Evolutionary conservation across 495 filamentous ascomycete species (phyloP), one percentile per base, ranked within the genome.

Genomic region (Penicillium coprophilum): DNA sequence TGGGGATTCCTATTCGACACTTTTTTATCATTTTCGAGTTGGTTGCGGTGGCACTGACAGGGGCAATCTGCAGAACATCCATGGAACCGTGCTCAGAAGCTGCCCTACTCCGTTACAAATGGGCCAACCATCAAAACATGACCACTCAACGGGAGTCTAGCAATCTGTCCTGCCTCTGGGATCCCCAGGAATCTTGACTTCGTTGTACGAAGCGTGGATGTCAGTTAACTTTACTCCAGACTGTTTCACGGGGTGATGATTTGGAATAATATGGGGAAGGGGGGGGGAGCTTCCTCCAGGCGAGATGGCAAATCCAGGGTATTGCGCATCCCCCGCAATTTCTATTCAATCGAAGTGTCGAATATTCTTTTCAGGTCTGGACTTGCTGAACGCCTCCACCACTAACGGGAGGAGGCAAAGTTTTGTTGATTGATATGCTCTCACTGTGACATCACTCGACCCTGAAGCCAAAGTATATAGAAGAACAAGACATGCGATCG

Each of bases 361-460:
- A 54, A 54, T 46, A 12, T 39, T 54, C 41, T 10, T 20, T 46
- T 38, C 27, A 12, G 9, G 21, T 38, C 8, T 27, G 21, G 19
- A 20, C 15, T 24, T 15, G n/a, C 5, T 10, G 13, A 31, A 41
- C 50, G 50, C 56, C 56, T 38, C 50, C 56, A 54, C 43, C 32
- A 49, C 53, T 49, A 39, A 51, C 23, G 43, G 9, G 10, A 23
- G 21, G 30, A 46, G 52, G 52, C 52, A 46, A 54, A 38, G 49
- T 41, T 10, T 27, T 19, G 48, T 57, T 51, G 56, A 44, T 57
- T 23, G 7, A 21, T 7, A 67, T 71, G 57, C 23, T 36, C 53
- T 71, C 66, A 71, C 45, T 17, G 50, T 71, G 66, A 71, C 68
- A 71, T 71, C 68, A 71, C 59, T 27, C 15, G 50, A 32, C 10